Conservation (phyloP, 192 early-diverging fungal species). For the Spizellomyces punctatus region DNA sequence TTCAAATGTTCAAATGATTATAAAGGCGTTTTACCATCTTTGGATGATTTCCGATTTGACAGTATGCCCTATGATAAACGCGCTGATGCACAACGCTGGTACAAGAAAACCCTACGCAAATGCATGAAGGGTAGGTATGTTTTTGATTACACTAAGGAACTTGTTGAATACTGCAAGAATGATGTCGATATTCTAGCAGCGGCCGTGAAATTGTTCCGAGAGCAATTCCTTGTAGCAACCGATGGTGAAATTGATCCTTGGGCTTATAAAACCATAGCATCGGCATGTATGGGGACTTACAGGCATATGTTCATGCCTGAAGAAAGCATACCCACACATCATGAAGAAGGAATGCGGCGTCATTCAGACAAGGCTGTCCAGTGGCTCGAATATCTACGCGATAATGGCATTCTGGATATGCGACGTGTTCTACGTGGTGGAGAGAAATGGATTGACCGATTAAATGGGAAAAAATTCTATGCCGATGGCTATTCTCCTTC, state of each 20-base stretch:
- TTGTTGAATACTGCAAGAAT: background rate
- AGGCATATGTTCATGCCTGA: background rate
- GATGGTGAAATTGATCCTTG: conserved; percentile 1
- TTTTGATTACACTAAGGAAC: background rate
- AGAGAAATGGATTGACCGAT: no score
- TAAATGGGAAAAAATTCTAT: conserved; percentile 3
- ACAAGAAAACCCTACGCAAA: no score
- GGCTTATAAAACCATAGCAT: conserved; percentile 1
- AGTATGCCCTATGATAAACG: background rate
- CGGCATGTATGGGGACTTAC: conserved; percentile 1
- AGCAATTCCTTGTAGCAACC: background rate
- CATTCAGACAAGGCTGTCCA: no score
- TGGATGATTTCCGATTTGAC: background rate
- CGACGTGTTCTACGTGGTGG: no score
- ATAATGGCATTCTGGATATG: no score
- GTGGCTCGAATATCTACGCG: no score
- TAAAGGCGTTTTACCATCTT: background rate
- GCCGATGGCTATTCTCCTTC: background rate
- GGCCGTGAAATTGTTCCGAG: background rate
- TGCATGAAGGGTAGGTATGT: no score
- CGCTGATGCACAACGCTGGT: background rate
- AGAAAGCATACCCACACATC: conserved; percentile 1
- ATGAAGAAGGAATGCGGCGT: no score
- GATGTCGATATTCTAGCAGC: conserved; percentile 2
- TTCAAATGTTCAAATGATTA: no score